Base-by-base conservation (phyloP, 345 rosid genomes). In the Streptanthus diversifolius region DNA sequence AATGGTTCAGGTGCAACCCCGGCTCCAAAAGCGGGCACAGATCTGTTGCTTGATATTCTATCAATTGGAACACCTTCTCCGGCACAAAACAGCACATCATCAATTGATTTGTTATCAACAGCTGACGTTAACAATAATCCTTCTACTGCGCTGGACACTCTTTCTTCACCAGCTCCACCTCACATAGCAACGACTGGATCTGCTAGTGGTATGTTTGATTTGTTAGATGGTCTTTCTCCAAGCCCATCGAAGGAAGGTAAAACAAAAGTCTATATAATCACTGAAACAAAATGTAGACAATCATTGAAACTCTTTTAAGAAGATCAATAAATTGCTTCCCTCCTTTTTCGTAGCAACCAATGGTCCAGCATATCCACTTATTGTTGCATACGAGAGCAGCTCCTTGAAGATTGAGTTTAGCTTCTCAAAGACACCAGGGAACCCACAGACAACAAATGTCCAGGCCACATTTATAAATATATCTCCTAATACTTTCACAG, bases 351-450 rank as follows among this genome's bases (percentile, higher is more conserved):
- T 90, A 91, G 99, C 83, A 66, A 78, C 84, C 66, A 95, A 91
- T 69, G 93, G 96, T 72, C 79, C 90, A 41, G 78, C 83, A 63
- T 84, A 88, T 86, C 92, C 93, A 68, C 72, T 96, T 43, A 41
- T 88, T 11, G 84, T 88, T 77, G 97, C 93, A 44, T 91, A 82
- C 62, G 90, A 95, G 80, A 95, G 99, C 85, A 86, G 84, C 80
- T 60, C 88, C 73, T 77, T 95, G 83, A 86, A 84, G 78, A 83
- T 91, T 66, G 86, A 84, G 73, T 95, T 95, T 77, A 73, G 81
- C 77, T 86, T 91, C 79, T 84, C 96, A 53, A 95, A 91, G 85
- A 63, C 80, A 60, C 83, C 95, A 64, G 99, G 82, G 71, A 90
- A 82, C 65, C 88, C 85, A 0, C 93, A 90, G 71, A 82, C 82